Base-by-base conservation (phyloP, 345 rosid species). In the Hibiscus trionum region DNA sequence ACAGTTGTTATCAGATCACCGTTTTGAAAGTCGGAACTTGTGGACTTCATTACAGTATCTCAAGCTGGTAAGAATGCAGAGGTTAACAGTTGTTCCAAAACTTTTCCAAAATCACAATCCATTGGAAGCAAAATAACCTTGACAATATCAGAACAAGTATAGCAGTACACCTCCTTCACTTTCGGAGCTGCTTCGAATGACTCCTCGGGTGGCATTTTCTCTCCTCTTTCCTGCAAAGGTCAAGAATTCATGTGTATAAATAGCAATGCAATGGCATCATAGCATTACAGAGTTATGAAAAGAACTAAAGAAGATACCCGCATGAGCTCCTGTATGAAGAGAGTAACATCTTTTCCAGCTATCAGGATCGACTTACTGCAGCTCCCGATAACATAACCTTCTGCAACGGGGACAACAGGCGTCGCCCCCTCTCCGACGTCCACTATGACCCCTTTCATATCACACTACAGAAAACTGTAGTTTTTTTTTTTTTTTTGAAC, bases 361-460 rank as follows among this genome's bases (percentile, higher is more conserved):
- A 94, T 86, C 4, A 97, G 98, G 65, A 94, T 70, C 1, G 97
- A 86, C 81, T 88, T 95, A 70, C 92, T 95, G 88, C 96, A 88
- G 83, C 97, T 89, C 68, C 87, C 97, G 64, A 95, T 95, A 55
- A 95, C 99, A 84, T 95, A 95, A 73, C 99, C 99, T 69, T 95
- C 99, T 70, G 99, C 99, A 76, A 95, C 97, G 16, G 97, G 99
- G 66, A 95, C 99, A 66, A 95, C 84, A 79, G 84, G 92, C 64
- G 96, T 88, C 21, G 99, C 92, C 61, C 99, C 99, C 78, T 95
- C 99, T 77, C 99, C 97, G 81, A 92, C 87, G 86, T 95, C 99
- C 47, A 92, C 96, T 39, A 95, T 96, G 72, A 95, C 97, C 75
- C 97, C 98, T 90, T 97, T 94, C 98, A 94, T 91, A 93, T 94